These are phyloP conservation scores for Pisolithus microcarpus DNA, from an alignment of 768 basidiomycete species.

Conservation along the genomic window DNA sequence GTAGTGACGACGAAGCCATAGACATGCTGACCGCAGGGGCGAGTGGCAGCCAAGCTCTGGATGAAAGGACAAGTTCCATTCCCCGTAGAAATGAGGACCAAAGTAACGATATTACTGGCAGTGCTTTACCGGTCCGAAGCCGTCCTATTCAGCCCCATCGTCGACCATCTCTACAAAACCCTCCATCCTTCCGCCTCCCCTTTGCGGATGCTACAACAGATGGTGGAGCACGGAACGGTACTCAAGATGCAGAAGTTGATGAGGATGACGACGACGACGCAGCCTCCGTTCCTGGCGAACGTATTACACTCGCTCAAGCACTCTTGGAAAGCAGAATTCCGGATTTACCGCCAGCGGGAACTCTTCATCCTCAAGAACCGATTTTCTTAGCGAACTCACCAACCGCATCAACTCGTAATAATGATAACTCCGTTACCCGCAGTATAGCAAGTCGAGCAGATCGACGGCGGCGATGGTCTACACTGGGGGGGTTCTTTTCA, in stretches of 20 bases:
- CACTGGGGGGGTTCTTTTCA: slow-evolving; percentile 44
- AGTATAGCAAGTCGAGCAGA: slow-evolving; percentile 27
- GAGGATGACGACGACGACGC: slow-evolving; percentile 54
- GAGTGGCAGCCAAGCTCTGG: slow-evolving; percentile 73
- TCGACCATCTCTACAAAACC: slow-evolving; percentile 52
- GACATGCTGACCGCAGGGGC: slow-evolving; percentile 74
- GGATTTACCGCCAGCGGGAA: slow-evolving; percentile 63
- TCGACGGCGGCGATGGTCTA: slow-evolving; percentile 65
- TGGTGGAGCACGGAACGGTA: slow-evolving; percentile 29
- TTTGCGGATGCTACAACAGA: slow-evolving; percentile 12
- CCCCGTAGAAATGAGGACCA: slow-evolving; percentile 23
- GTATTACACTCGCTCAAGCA: slow-evolving; percentile 66
- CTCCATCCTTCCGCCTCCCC: slow-evolving; percentile 30
- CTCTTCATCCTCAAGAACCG: slow-evolving; percentile 58
- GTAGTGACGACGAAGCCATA: slow-evolving; percentile 84
- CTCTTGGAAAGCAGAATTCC: slow-evolving; percentile 75
- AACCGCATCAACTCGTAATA: slow-evolving; percentile 33
- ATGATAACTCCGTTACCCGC: slow-evolving; percentile 32
- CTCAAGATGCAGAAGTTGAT: slow-evolving; percentile 38
- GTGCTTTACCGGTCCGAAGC: slow-evolving; percentile 25
- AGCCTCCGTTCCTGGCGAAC: slow-evolving; percentile 39
- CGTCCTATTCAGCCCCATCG: slow-evolving; percentile 28
- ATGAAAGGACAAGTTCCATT: slow-evolving; percentile 69
- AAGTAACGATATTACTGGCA: slow-evolving; percentile 11
- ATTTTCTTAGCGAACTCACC: slow-evolving; percentile 51